phyloP scores from a whole-genome alignment of 495 filamentous ascomycete genomes.

The Diplogelasinospora grovesii region DNA sequence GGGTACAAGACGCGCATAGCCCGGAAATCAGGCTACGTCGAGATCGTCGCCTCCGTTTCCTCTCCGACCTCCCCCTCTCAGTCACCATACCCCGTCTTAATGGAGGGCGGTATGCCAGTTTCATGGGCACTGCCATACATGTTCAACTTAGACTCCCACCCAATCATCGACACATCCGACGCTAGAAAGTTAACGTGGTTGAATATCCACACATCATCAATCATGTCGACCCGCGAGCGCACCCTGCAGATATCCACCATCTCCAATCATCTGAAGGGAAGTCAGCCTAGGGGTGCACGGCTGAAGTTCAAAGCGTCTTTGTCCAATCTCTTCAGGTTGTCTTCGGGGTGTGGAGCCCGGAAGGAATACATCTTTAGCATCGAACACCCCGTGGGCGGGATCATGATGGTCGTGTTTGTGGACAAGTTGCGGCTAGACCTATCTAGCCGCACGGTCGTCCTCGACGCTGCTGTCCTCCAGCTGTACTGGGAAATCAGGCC shows the following conservation, averaged over 20 bases:
- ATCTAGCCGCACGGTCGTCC: conserved; percentile 33
- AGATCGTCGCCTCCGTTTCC: conserved; percentile 36
- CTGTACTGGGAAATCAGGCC: conserved; percentile 23
- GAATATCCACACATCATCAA: conserved; percentile 25
- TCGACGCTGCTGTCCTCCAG: conserved; percentile 43
- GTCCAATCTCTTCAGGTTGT: conserved; percentile 37
- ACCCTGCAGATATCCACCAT: conserved; percentile 12
- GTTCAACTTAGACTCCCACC: conserved; percentile 36
- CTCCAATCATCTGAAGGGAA: too few relatives aligned
- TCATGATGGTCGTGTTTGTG: conserved; percentile 36
- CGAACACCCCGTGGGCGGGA: conserved; percentile 19
- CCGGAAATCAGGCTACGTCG: conserved; percentile 38
- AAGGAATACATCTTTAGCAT: conserved; percentile 33
- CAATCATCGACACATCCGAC: conserved; percentile 29
- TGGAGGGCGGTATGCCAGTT: conserved; percentile 13
- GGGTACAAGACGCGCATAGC: conserved; percentile 33
- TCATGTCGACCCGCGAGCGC: conserved; percentile 38
- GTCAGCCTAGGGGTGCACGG: conserved; percentile 16
- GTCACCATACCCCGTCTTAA: conserved; percentile 26
- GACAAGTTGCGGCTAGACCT: conserved; percentile 34
- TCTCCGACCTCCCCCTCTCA: conserved; percentile 20
- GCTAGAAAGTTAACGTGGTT: conserved; percentile 27
- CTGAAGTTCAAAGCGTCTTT: conserved; percentile 44
- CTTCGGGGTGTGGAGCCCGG: conserved; percentile 33
- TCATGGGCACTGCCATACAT: conserved; percentile 31